Base-by-base conservation (phyloP, 2,329 filamentous ascomycete genomes). In the Nigrograna mackinnonii region DNA sequence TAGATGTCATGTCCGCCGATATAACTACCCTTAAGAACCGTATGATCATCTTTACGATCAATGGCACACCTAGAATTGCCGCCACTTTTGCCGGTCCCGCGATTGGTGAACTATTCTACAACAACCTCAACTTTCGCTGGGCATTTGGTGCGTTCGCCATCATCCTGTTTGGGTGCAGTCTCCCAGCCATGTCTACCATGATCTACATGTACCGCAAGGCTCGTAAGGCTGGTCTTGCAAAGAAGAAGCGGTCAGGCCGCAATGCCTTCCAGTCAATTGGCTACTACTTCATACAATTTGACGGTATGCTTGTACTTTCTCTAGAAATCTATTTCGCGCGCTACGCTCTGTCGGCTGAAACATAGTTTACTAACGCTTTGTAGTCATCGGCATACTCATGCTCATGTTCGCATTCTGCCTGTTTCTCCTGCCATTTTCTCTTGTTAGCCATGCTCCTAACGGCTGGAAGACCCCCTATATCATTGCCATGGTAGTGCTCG, bases 101-200 rank as follows among this genome's bases (percentile, higher is more conserved):
- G 22, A 49, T 54, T 31, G 44, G 49, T 6, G 47, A 50, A 5
- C 68, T 74, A 2, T 87, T 80, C 78, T 47, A 49, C n/a, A 39
- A 49, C n/a, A 49, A 54, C 19, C 36, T 49, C 39, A 54, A 43
- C 22, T 54, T 48, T 44, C 76, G 82, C 33, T 88, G 84, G 85
- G 84, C 75, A 2, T 87, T 83, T 54, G 85, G 83, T 26, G 73
- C 76, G 53, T 87, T 85, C 62, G 73, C 79, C 31, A 82, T 89
- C 50, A 74, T 88, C 45, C 70, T 82, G 5, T 83, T 84, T 1
- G 66, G 76, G 35, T 74, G 85, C 14, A 78, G 78, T 14, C 47
- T 82, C 5, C 85, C 86, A 0, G 69, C 88, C 13, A 78, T 79
- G 14, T 57, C 73, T 9, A 68, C 85, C 3, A 70, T 86, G 42